Percentiles rank a stretch among this genome's conserved stretches.
These are phyloP conservation scores for Talaromyces ruber DNA, from an alignment of 495 filamentous ascomycete genomes.

Conservation along the genomic window DNA sequence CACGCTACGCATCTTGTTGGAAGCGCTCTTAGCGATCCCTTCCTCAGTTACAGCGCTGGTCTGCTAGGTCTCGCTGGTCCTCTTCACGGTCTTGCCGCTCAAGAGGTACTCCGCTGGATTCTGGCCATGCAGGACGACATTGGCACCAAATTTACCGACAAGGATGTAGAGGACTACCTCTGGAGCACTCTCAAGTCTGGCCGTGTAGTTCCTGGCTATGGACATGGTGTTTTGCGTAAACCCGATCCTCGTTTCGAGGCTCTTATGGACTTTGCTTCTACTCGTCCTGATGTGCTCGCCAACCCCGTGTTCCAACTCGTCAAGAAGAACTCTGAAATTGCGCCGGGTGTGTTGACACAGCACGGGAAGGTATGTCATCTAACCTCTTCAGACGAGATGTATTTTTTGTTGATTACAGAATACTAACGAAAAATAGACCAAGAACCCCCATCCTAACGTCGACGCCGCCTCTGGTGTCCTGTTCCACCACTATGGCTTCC, in stretches of 20 bases:
- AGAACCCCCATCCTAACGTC: slow-evolving; percentile 97
- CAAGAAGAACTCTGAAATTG: slow-evolving; percentile 71
- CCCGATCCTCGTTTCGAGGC: slow-evolving; percentile 95
- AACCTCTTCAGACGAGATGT: neutral
- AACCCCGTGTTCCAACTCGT: slow-evolving; percentile 94
- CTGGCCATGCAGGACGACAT: slow-evolving; percentile 87
- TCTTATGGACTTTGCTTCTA: slow-evolving; percentile 86
- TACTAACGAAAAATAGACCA: slow-evolving; percentile 50
- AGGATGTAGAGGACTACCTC: slow-evolving; percentile 77
- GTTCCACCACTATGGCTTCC: slow-evolving; percentile 95
- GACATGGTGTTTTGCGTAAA: slow-evolving; percentile 96
- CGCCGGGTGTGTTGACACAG: slow-evolving; percentile 78
- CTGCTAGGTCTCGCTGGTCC: slow-evolving; percentile 92
- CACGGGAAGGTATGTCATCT: slow-evolving; percentile 65
- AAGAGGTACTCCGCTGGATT: slow-evolving; percentile 96
- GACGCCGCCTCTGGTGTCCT: slow-evolving; percentile 86
- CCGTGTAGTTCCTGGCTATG: slow-evolving; percentile 92
- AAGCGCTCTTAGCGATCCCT: slow-evolving; percentile 90
- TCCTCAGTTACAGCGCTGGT: slow-evolving; percentile 91
- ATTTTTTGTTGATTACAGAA: neutral
- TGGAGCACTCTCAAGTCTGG: slow-evolving; percentile 91
- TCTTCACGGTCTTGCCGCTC: slow-evolving; percentile 89
- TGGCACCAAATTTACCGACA: slow-evolving; percentile 65
- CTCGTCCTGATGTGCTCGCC: slow-evolving; percentile 71
- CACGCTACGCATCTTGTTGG: slow-evolving; percentile 97